A percentile compares a stretch with the other conserved stretches of the same genome.
phyloP scores from a whole-genome alignment of 2,329 filamentous ascomycete species.

The Chaetomiaceae sp. region DNA sequence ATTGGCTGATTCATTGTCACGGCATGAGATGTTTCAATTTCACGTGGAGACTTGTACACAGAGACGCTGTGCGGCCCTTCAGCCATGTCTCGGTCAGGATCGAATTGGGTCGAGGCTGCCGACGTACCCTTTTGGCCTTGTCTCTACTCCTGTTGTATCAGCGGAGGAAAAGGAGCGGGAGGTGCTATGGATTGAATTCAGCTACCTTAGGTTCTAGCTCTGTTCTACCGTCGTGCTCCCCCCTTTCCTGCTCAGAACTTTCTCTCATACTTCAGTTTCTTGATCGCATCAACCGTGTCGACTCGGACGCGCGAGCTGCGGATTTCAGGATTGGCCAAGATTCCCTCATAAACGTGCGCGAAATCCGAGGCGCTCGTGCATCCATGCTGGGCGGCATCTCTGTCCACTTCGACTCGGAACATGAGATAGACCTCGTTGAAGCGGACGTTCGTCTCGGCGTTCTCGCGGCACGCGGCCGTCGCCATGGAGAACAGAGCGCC shows the following conservation, averaged over 20 bases:
- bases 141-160: too few species aligned
- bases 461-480: constrained; percentile 27
- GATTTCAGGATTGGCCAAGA: constrained; percentile 6
- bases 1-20: too few species aligned
- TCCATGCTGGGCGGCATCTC: constrained; percentile 12
- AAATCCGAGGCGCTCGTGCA: constrained; percentile 10
- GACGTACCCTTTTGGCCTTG: too few species aligned
- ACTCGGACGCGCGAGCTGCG: constrained; percentile 6
- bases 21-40: too few species aligned
- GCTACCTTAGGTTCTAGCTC: too few species aligned
- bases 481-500: constrained; percentile 33
- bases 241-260: constrained; percentile 9
- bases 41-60: too few species aligned
- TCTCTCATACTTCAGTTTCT: constrained; percentile 5
- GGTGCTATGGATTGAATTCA: too few species aligned
- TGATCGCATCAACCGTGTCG: constrained; percentile 1
- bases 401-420: constrained; percentile 26
- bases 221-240: too few species aligned
- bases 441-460: constrained; percentile 30
- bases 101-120: too few species aligned
- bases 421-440: constrained; percentile 36
- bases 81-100: too few species aligned
- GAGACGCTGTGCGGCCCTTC: too few species aligned
- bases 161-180: too few species aligned
- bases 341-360: constrained; percentile 10